Evolutionary conservation across 257 asterid species (phyloP).

Genomic region (Agastache rugosa): DNA sequence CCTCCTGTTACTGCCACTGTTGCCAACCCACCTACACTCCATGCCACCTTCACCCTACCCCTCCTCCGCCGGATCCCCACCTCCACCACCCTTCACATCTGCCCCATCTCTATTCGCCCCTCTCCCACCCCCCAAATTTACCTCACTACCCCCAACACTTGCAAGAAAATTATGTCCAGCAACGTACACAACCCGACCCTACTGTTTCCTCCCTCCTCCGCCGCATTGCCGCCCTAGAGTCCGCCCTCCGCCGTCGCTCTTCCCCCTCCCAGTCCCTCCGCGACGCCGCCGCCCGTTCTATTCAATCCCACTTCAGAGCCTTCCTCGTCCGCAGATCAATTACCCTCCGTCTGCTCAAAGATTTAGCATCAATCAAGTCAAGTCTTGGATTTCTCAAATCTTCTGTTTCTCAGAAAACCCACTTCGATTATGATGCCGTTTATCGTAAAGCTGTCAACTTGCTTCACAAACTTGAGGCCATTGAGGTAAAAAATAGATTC

Average conservation of each 20-base stretch:
- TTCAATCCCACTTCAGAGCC: slow-evolving; percentile 79
- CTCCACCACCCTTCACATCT: slow-evolving; percentile 40
- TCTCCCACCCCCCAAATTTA: slow-evolving; percentile 36
- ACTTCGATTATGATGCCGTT: slow-evolving; percentile 48
- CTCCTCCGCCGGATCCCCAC: slow-evolving; percentile 50
- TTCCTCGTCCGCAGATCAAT: slow-evolving; percentile 80
- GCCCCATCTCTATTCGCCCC: slow-evolving; percentile 40
- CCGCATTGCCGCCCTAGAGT: slow-evolving; percentile 76
- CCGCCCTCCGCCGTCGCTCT: slow-evolving; percentile 59
- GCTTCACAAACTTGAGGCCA: slow-evolving; percentile 62
- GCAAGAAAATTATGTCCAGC: slow-evolving; percentile 38
- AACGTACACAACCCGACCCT: slow-evolving; percentile 39
- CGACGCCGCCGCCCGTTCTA: slow-evolving; percentile 76
- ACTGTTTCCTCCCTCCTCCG: slow-evolving; percentile 64
- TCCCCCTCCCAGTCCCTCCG: slow-evolving; percentile 61
- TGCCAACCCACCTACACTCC: slow-evolving; percentile 43
- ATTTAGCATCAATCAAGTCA: slow-evolving; percentile 73
- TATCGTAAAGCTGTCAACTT: slow-evolving; percentile 53
- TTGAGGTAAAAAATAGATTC: slow-evolving; percentile 54
- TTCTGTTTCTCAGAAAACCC: slow-evolving; percentile 46
- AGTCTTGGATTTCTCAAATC: slow-evolving; percentile 60
- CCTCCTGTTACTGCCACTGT: slow-evolving; percentile 38
- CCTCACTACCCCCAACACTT: slow-evolving; percentile 29
- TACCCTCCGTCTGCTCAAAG: slow-evolving; percentile 80
- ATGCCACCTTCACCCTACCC: slow-evolving; percentile 35